Conservation (phyloP, 805 yeast genomes). For the Sugiyamaella americana region DNA sequence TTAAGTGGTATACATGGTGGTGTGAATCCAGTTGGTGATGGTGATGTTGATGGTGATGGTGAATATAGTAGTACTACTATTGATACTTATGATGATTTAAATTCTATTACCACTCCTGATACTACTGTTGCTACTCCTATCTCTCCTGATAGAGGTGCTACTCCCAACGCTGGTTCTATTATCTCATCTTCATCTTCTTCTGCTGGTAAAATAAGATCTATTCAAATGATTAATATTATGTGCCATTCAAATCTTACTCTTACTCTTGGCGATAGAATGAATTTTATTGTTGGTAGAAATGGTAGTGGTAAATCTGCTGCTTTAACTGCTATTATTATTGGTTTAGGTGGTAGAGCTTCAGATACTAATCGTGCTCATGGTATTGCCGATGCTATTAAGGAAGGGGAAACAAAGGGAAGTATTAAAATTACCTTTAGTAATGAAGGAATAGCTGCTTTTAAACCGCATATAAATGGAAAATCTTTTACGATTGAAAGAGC, state of each 20-base stretch:
- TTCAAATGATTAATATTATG: conserved; percentile 51
- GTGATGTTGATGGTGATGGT: no score
- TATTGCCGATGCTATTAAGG: conserved; percentile 63
- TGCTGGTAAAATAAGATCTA: not conserved
- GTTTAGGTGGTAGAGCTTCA: conserved; percentile 82
- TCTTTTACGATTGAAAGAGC: conserved; percentile 64
- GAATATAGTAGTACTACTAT: no score
- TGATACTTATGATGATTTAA: no score
- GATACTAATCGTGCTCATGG: conserved; percentile 81
- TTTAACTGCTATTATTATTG: conserved; percentile 78
- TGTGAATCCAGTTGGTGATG: no score
- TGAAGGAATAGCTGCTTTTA: conserved; percentile 47
- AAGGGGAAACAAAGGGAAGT: conserved; percentile 65
- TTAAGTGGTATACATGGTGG: no score
- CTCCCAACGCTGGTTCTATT: no score
- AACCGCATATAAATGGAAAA: conserved; percentile 64
- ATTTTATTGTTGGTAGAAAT: conserved; percentile 82
- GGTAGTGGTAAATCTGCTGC: conserved; percentile 92
- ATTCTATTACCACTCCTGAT: no score
- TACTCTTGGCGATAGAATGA: conserved; percentile 69
- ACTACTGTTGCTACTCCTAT: no score
- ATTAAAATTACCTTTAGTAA: conserved; percentile 52
- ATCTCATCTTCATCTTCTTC: no score
- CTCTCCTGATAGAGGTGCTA: no score
- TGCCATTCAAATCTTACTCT: conserved; percentile 69